Evolutionary conservation across 176 grass and related monocot genomes (phyloP), one percentile per base, ranked within the genome.

Genomic region (Chloris gayana): DNA sequence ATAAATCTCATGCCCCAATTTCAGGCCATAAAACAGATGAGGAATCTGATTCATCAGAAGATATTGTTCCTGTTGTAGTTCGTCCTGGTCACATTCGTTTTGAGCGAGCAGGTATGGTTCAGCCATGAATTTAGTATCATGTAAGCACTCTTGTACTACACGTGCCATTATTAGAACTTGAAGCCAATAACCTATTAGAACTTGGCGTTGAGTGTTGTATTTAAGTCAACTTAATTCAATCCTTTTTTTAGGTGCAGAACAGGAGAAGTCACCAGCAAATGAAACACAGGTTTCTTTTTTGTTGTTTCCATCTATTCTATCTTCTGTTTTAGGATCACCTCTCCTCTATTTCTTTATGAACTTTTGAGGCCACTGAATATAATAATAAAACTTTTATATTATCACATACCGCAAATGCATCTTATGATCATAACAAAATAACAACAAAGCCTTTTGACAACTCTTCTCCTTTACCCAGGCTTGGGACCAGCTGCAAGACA

Each of bases 51-150:
- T 79, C 50, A 26, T 83, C 81, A 44, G 87, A 94, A n/a, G 90
- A 89, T 49, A 77, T 89, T 81, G 83, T 98, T 89, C 81, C 92
- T 69, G 68, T 92, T 67, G 75, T 89, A 34, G 88, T 95, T 91
- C 74, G 88, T 30, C 95, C 95, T 73, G 95, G 95, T 84, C 86
- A 98, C 69, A 98, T 98, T 83, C 92, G 92, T n/a, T 98, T 98
- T 84, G 95, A 91, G 34, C 70, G 84, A 72, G 76, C 82, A 85
- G 95, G 95, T 98, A 90, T 79, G 19, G 15, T 59, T 85, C 57
- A 83, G 24, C 73, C 62, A 65, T 75, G 63, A 80, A 69, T 24
- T 53, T 63, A 60, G 42, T 70, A 42, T 10, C 62, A 32, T 8
- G 47, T 9, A 66, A 66, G 6, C 17, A 34, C 14, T 64, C 1